Percentiles rank a stretch among this genome's conserved stretches.
Evolutionary conservation across 257 asterid genomes (phyloP).

Genomic region (Verbascum thapsus): DNA sequence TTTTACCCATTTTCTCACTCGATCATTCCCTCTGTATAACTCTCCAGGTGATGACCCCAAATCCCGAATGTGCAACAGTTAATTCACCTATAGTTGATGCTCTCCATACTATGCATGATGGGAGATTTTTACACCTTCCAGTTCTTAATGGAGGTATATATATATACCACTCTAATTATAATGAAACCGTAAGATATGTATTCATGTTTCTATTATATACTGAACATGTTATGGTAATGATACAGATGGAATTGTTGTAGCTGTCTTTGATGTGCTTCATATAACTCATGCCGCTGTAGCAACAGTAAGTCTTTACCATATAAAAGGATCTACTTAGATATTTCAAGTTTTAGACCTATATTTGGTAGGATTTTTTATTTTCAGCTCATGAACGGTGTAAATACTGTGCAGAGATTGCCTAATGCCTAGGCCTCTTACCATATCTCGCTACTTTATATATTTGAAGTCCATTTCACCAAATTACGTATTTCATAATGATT

Average conservation of each 20-base stretch:
- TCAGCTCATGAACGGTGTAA: background rate
- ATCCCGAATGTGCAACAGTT: conserved; percentile 87
- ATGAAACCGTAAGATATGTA: background rate
- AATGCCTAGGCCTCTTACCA: background rate
- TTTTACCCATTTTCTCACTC: background rate
- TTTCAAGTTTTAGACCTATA: background rate
- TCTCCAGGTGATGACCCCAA: conserved; percentile 87
- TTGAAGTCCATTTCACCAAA: background rate
- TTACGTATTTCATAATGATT: background rate
- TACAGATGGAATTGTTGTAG: conserved; percentile 78
- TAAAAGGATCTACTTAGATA: background rate
- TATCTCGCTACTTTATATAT: background rate
- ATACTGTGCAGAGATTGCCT: background rate
- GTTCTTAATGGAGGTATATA: conserved; percentile 80
- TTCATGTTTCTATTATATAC: background rate
- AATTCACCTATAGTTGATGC: conserved; percentile 95
- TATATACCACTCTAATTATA: background rate
- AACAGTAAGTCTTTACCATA: conserved; percentile 77
- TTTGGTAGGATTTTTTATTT: background rate
- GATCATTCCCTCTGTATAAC: conserved; percentile 22
- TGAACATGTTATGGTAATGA: conserved; percentile 8
- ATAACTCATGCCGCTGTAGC: conserved; percentile 93
- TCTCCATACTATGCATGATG: conserved; percentile 95
- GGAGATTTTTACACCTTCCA: conserved; percentile 89
- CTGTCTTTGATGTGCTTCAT: conserved; percentile 90